Conservation (phyloP, 495 filamentous ascomycete genomes). For the Aspergillus mulundensis region DNA sequence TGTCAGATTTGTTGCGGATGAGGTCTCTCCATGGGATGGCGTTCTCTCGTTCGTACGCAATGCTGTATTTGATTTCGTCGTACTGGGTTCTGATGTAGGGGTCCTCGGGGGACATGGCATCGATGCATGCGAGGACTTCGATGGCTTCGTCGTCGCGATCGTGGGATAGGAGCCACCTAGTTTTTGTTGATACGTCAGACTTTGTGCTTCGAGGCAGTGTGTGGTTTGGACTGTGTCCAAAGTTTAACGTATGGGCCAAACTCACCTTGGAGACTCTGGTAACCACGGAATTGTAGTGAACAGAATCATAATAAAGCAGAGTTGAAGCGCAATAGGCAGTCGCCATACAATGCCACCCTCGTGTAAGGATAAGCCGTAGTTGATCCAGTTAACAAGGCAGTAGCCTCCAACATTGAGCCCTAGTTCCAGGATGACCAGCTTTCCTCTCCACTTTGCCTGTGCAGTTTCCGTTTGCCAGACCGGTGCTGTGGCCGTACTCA, state of each 20-base stretch:
- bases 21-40: slow-evolving; percentile 45
- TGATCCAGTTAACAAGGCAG: slow-evolving; percentile 52
- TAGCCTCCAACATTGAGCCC: slow-evolving; percentile 59
- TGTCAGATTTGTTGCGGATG: slow-evolving; percentile 33
- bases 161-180: slow-evolving; percentile 46
- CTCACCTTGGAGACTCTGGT: slow-evolving; percentile 44
- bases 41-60: slow-evolving; percentile 47
- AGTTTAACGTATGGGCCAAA: not conserved
- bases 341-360: slow-evolving; percentile 46
- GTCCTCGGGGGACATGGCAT: slow-evolving; percentile 41
- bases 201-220: not conserved
- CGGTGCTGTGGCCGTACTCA: slow-evolving; percentile 61
- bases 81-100: slow-evolving; percentile 43
- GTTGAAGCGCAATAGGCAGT: slow-evolving; percentile 50
- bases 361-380: slow-evolving; percentile 49
- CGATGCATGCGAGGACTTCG: slow-evolving; percentile 46
- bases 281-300: slow-evolving; percentile 50
- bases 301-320: slow-evolving; percentile 49
- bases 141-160: slow-evolving; percentile 42
- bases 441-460: slow-evolving; percentile 55
- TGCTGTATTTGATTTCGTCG: slow-evolving; percentile 45
- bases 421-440: slow-evolving; percentile 58
- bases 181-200: not conserved
- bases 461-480: slow-evolving; percentile 65
- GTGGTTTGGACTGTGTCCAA: not conserved